phyloP scores from a whole-genome alignment of 768 basidiomycete species.

The Dendrothele bispora region DNA sequence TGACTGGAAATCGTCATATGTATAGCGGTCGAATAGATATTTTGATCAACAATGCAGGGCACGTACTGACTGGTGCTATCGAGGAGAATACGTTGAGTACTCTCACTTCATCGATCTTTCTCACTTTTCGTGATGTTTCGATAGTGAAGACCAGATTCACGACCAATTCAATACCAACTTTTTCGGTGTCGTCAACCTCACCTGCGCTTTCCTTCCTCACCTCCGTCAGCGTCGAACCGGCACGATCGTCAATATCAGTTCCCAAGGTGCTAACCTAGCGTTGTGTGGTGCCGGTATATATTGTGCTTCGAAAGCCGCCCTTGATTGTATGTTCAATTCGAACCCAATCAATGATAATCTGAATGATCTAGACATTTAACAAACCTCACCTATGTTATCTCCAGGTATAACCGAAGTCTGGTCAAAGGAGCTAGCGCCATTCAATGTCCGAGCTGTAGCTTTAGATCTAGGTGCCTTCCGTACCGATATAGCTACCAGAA shows the following conservation, averaged over 20 bases:
- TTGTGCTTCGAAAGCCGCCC: conserved; percentile 24
- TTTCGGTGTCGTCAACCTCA: conserved; percentile 27
- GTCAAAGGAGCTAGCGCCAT: conserved; percentile 12
- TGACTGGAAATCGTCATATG: background rate
- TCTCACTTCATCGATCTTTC: background rate
- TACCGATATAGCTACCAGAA: conserved; percentile 17
- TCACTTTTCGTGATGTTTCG: background rate
- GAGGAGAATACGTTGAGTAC: conserved; percentile 20
- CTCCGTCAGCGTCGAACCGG: conserved; percentile 29
- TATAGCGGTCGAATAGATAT: conserved; percentile 28
- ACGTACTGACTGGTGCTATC: conserved; percentile 23
- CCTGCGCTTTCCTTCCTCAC: conserved; percentile 31
- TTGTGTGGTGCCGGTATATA: conserved; percentile 23
- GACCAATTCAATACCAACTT: conserved; percentile 32
- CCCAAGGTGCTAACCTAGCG: conserved; percentile 11
- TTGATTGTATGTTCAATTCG: conserved; percentile 11
- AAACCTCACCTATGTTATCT: background rate
- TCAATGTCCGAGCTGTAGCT: conserved; percentile 9
- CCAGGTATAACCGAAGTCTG: conserved; percentile 5
- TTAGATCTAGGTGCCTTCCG: conserved; percentile 16
- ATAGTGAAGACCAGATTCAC: background rate
- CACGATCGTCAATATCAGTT: conserved; percentile 30
- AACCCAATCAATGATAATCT: no score
- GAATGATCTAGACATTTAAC: background rate
- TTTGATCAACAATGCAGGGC: conserved; percentile 34